phyloP scores from a whole-genome alignment of 176 grass and related monocot genomes.

The Lolium multiflorum region DNA sequence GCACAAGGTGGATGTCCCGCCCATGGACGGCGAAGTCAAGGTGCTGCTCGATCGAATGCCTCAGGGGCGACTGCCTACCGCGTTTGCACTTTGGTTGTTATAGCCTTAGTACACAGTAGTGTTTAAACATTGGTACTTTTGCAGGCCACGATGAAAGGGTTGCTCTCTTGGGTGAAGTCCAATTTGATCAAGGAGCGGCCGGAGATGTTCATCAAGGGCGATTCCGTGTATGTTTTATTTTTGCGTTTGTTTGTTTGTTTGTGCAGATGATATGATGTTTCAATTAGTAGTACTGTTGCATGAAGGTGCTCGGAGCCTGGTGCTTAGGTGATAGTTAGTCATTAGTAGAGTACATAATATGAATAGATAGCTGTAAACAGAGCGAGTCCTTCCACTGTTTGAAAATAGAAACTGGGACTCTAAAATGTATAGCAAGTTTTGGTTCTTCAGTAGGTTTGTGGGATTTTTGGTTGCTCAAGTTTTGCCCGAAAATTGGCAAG shows the following conservation, averaged over 20 bases:
- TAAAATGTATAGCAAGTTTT: neutral
- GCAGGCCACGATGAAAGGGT: constrained; percentile 56
- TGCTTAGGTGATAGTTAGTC: neutral
- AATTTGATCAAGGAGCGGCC: constrained; percentile 95
- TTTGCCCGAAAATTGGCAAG: too few relatives aligned
- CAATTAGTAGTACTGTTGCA: neutral
- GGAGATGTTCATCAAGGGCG: constrained; percentile 94
- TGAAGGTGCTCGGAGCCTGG: neutral
- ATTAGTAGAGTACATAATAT: neutral
- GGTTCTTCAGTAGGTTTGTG: neutral
- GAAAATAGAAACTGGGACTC: neutral
- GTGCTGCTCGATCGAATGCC: constrained; percentile 37
- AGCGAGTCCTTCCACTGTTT: neutral
- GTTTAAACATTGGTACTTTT: neutral
- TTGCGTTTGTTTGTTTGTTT: neutral
- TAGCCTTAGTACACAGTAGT: neutral
- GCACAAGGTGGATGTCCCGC: constrained; percentile 69
- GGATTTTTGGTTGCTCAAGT: neutral
- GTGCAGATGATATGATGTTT: neutral
- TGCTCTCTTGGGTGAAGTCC: constrained; percentile 80
- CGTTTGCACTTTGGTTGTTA: neutral
- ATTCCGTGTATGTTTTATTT: constrained; percentile 66
- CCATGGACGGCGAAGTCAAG: constrained; percentile 52
- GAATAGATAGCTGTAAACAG: neutral
- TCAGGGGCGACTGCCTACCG: neutral